Evolutionary conservation across 2,329 filamentous ascomycete species (phyloP).

Genomic region (Chaetothyriales sp.): DNA sequence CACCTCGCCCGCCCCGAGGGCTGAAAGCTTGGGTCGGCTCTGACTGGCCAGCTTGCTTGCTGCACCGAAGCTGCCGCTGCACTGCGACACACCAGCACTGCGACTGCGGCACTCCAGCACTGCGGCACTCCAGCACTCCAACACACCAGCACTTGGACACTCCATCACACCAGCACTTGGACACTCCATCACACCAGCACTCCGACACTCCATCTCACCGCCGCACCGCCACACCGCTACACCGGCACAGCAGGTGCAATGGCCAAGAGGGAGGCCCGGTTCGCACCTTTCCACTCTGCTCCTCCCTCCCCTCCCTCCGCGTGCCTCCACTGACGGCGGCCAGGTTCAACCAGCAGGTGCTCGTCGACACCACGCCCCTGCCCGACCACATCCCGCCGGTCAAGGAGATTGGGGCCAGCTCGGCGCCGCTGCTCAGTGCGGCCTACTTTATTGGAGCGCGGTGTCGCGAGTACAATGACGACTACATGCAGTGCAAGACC

Average conservation of each 20-base stretch:
- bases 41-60: too few relatives aligned
- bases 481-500: constrained; percentile 99
- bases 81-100: too few relatives aligned
- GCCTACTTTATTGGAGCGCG: constrained; percentile 94
- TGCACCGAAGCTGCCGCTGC: too few relatives aligned
- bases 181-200: neutral
- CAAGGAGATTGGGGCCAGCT: constrained; percentile 83
- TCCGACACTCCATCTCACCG: neutral
- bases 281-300: neutral
- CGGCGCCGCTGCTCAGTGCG: constrained; percentile 79
- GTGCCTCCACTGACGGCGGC: neutral
- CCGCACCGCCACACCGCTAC: neutral
- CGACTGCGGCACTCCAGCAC: too few relatives aligned
- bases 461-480: constrained; percentile 92
- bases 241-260: neutral
- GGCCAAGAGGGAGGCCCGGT: neutral
- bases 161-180: too few relatives aligned
- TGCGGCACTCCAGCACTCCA: too few relatives aligned
- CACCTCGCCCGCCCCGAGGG: too few relatives aligned
- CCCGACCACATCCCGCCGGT: constrained; percentile 85
- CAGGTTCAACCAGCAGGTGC: constrained; percentile 87
- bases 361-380: constrained; percentile 92
- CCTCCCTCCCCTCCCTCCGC: neutral
- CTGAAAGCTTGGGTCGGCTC: too few relatives aligned
- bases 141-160: too few relatives aligned